A percentile compares a stretch with the other conserved stretches of the same genome.
Evolutionary conservation across 2,329 filamentous ascomycete species (phyloP).

Genomic region (Elsinoe fawcettii): DNA sequence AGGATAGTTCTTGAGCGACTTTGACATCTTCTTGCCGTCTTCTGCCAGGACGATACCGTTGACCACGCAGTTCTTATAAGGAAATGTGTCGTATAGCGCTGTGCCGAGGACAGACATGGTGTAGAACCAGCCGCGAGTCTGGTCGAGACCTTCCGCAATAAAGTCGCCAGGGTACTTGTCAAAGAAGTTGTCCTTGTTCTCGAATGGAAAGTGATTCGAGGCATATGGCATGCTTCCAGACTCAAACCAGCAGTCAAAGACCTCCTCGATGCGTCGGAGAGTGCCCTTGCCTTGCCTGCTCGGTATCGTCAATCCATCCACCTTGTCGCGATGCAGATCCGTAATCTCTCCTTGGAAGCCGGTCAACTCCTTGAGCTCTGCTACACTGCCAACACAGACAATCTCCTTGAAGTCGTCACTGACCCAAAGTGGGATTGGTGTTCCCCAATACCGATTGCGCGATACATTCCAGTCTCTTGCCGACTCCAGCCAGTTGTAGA

Average conservation of each 20-base stretch:
- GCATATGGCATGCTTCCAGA: conserved; percentile 94
- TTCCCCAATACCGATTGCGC: conserved; percentile 91
- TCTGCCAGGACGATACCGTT: conserved; percentile 91
- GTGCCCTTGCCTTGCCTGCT: conserved; percentile 78
- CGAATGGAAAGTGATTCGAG: conserved; percentile 84
- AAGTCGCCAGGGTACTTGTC: conserved; percentile 84
- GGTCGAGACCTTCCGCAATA: conserved; percentile 86
- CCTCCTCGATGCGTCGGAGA: conserved; percentile 74
- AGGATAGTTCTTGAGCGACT: conserved; percentile 92
- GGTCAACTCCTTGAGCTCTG: conserved; percentile 75
- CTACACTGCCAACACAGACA: conserved; percentile 76
- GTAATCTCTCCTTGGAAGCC: conserved; percentile 76
- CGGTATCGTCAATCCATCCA: conserved; percentile 90
- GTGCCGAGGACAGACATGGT: conserved; percentile 82
- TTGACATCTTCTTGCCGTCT: conserved; percentile 98
- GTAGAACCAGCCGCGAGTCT: conserved; percentile 96
- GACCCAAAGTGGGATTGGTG: conserved; percentile 83
- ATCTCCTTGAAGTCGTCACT: conserved; percentile 83
- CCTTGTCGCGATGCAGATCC: conserved; percentile 85
- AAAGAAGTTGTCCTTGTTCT: conserved; percentile 70
- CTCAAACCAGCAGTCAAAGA: conserved; percentile 97
- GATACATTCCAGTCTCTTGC: conserved; percentile 95
- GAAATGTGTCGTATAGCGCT: conserved; percentile 73
- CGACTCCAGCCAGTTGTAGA: conserved; percentile 83
- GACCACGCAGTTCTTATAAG: conserved; percentile 94